phyloP scores from a whole-genome alignment of 768 basidiomycete genomes.

The Boletus reticuloceps region DNA sequence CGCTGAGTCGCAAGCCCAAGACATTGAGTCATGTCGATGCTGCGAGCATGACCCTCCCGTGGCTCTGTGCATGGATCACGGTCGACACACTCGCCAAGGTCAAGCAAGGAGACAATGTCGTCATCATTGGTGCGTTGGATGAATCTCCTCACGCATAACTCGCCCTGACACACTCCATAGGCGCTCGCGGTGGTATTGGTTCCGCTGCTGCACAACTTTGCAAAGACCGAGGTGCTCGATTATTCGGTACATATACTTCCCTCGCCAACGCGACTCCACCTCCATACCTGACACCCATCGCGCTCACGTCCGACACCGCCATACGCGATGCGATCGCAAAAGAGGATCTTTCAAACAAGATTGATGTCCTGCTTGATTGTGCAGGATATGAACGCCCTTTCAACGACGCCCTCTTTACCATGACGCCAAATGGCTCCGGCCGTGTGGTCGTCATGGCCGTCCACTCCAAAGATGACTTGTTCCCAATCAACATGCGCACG shows the following conservation, averaged over 20 bases:
- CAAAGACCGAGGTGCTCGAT: constrained; percentile 28
- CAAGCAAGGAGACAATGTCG: constrained; percentile 32
- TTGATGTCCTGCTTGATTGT: constrained; percentile 34
- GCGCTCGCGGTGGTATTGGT: constrained; percentile 35
- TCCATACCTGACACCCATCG: constrained; percentile 31
- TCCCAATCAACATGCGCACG: constrained; percentile 30
- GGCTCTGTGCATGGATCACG: constrained; percentile 38
- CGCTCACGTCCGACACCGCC: constrained; percentile 28
- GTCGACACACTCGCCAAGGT: constrained; percentile 33
- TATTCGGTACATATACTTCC: constrained; percentile 36
- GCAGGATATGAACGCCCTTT: constrained; percentile 33
- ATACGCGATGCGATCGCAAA: constrained; percentile 30
- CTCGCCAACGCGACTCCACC: constrained; percentile 24
- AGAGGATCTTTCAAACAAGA: constrained; percentile 27
- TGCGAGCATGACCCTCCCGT: constrained; percentile 33
- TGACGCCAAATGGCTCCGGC: constrained; percentile 32
- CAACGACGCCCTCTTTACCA: constrained; percentile 34
- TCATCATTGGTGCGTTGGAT: constrained; percentile 27
- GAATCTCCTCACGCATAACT: neutral
- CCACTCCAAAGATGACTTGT: constrained; percentile 31
- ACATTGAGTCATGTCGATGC: constrained; percentile 24
- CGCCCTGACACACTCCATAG: constrained; percentile 8
- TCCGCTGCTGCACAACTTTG: constrained; percentile 34
- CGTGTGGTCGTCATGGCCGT: constrained; percentile 36
- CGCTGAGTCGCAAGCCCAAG: constrained; percentile 31